These are phyloP conservation scores for Heliamphora pulchella DNA, from an alignment of 179 eudicot genomes.

Conservation along the genomic window DNA sequence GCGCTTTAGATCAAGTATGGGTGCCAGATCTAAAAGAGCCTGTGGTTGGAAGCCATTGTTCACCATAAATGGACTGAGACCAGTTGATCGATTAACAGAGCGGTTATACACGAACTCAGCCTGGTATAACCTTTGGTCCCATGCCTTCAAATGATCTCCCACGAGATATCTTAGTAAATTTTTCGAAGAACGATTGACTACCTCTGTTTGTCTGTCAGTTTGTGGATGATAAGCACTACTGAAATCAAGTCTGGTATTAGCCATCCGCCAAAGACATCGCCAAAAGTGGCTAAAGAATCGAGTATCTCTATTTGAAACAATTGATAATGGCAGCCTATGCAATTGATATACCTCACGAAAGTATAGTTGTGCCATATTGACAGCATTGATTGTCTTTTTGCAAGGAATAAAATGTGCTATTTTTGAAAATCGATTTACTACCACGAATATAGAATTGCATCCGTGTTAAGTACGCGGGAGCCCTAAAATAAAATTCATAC, in stretches of 20 bases:
- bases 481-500: constrained; percentile 9
- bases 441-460: constrained; percentile 11
- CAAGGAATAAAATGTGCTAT: constrained; percentile 21
- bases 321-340: neutral
- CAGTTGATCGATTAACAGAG: no score
- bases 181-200: neutral
- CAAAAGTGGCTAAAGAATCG: constrained; percentile 1
- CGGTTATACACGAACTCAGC: neutral
- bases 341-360: constrained; percentile 3
- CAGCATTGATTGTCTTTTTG: constrained; percentile 1
- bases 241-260: neutral
- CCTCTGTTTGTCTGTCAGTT: neutral
- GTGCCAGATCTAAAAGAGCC: no score
- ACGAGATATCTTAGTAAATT: neutral
- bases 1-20: no score
- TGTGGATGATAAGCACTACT: neutral
- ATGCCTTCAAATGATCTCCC: neutral
- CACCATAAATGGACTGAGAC: neutral
- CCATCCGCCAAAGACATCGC: neutral
- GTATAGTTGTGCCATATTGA: neutral
- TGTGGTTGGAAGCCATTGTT: no score
- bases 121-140: neutral
- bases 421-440: constrained; percentile 18
- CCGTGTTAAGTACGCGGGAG: neutral
- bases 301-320: constrained; percentile 1